Evolutionary conservation across 306 rosid genomes (phyloP).

Genomic region (Lupinus albus): DNA sequence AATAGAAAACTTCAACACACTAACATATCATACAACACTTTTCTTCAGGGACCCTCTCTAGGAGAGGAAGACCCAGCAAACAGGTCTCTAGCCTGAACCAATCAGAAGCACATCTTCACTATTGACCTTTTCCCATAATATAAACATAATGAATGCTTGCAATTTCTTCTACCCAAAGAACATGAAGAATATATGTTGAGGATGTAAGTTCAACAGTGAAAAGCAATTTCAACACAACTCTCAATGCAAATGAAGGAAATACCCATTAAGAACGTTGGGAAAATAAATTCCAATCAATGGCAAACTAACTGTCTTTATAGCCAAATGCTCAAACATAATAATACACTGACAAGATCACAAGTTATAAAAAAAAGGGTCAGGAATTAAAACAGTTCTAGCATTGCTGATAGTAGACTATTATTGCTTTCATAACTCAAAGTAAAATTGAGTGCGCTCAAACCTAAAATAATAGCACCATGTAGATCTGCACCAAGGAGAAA

Average conservation of each 20-base stretch:
- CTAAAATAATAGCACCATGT: conserved; percentile 81
- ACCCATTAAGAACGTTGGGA: neutral
- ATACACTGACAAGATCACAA: conserved; percentile 3
- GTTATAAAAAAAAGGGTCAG: neutral
- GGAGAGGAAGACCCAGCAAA: neutral
- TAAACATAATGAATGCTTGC: neutral
- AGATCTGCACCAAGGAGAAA: conserved; percentile 77
- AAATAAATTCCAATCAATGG: conserved; percentile 11
- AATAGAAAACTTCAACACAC: neutral
- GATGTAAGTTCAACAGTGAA: neutral
- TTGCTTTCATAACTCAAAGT: conserved; percentile 24
- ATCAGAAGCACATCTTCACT: neutral
- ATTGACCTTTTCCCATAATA: conserved; percentile 4
- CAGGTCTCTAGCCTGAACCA: neutral
- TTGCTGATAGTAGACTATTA: neutral
- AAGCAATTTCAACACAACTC: conserved; percentile 11
- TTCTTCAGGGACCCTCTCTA: neutral
- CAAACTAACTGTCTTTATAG: conserved; percentile 2
- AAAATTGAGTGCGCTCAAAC: conserved; percentile 44
- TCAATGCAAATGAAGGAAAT: conserved; percentile 2
- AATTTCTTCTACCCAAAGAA: neutral
- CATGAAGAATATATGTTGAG: neutral
- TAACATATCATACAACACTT: neutral
- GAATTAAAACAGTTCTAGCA: conserved; percentile 8
- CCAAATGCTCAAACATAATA: neutral